These are phyloP conservation scores for Solanum verrucosum DNA, from an alignment of 257 asterid genomes.

Conservation along the genomic window DNA sequence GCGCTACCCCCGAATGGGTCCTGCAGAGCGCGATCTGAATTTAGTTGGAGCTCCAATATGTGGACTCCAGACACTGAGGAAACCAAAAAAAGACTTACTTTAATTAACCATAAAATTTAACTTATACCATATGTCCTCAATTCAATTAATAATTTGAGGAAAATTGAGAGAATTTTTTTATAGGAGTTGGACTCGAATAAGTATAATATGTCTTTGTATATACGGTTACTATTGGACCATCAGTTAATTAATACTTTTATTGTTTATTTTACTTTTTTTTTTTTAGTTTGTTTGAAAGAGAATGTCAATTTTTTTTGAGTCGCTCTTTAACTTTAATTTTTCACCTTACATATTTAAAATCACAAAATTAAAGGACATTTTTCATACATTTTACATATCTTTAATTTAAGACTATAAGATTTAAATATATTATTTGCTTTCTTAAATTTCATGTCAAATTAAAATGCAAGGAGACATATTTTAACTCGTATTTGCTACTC, in stretches of 20 bases:
- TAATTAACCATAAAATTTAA: not conserved
- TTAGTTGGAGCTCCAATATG: too few relatives aligned
- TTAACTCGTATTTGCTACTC: not conserved
- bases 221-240: not conserved
- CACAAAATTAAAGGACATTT: not conserved
- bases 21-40: too few relatives aligned
- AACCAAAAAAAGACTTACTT: too few relatives aligned
- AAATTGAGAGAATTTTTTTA: not conserved
- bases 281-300: not conserved
- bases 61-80: rapidly evolving
- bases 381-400: not conserved
- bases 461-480: not conserved
- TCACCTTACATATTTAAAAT: not conserved
- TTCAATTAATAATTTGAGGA: not conserved
- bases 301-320: not conserved
- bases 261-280: not conserved
- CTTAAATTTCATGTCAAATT: not conserved
- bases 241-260: not conserved
- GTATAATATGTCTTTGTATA: not conserved
- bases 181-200: not conserved
- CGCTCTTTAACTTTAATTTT: not conserved
- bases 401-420: not conserved
- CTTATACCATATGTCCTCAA: not conserved
- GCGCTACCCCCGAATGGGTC: too few relatives aligned
- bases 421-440: not conserved